Percentiles rank a stretch among this genome's conserved stretches.
phyloP scores from a whole-genome alignment of 2,329 filamentous ascomycete genomes.

The Exophiala sideris region DNA sequence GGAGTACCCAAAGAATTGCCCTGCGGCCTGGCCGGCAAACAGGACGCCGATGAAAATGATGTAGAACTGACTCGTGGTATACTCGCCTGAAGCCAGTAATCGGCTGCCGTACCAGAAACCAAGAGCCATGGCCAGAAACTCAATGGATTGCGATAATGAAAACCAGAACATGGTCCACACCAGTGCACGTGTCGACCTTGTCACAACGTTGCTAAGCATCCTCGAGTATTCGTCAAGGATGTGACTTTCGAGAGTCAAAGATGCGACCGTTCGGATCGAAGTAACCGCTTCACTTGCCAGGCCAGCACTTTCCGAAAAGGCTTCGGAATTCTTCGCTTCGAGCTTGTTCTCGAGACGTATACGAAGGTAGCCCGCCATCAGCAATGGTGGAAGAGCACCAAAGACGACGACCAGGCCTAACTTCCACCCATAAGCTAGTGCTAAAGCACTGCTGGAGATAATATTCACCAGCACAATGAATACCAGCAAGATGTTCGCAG shows the following conservation, averaged over 20 bases:
- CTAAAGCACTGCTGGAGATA: slow-evolving; percentile 45
- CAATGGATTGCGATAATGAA: slow-evolving; percentile 33
- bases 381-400: slow-evolving; percentile 46
- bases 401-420: slow-evolving; percentile 49
- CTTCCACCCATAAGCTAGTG: slow-evolving; percentile 46
- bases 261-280: slow-evolving; percentile 50
- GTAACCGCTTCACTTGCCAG: slow-evolving; percentile 51
- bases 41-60: slow-evolving; percentile 46
- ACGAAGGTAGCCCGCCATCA: slow-evolving; percentile 47
- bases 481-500: slow-evolving; percentile 49
- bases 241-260: slow-evolving; percentile 46
- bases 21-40: slow-evolving; percentile 34
- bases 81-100: slow-evolving; percentile 53
- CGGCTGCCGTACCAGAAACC: slow-evolving; percentile 60
- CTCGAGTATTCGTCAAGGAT: slow-evolving; percentile 35
- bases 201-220: slow-evolving; percentile 27
- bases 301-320: slow-evolving; percentile 48
- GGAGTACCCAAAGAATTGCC: slow-evolving; percentile 35
- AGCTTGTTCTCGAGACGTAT: slow-evolving; percentile 50
- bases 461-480: slow-evolving; percentile 48
- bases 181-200: slow-evolving; percentile 27
- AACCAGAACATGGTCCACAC: slow-evolving; percentile 32
- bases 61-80: slow-evolving; percentile 38
- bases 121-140: slow-evolving; percentile 31
- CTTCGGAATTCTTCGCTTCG: slow-evolving; percentile 43